Base-by-base conservation (phyloP, 140 eudicot species). In the Senecio squalidus region DNA sequence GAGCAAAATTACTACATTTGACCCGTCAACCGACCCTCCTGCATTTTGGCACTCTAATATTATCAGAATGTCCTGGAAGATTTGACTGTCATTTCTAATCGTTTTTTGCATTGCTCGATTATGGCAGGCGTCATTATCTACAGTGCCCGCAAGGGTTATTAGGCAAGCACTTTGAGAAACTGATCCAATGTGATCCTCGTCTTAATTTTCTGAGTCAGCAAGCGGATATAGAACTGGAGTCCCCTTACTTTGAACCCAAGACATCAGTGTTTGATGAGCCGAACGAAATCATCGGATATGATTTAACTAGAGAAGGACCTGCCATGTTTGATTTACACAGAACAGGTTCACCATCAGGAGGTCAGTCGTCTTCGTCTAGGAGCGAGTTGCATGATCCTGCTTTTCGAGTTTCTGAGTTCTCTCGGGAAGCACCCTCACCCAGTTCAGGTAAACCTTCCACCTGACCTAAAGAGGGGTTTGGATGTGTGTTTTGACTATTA, bases 161-260 rank as follows among this genome's bases (percentile, higher is more conserved):
- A 49, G 95, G 93, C 14, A 92, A 92, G 62, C 96, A 87, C 72
- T 87, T 92, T 47, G 95, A 87, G 59, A 92, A 92, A 68, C 83
- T 91, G 39, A 79, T 81, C n/a, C 96, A 91, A 38, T 86, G 89
- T 44, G 98, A 91, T 78, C 94, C 95, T 13, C 95, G 95, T 60
- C 90, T 92, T 43, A 75, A 80, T 64, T 79, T 60, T 56, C 81
- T 92, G 62, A 92, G 95, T 62, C 96, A 87, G 71, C 95, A 87
- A 79, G 66, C 72, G 1, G 89, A 81, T 46, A 77, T 79, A 44
- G 72, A 66, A 22, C 40, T 92, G 34, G 86, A 87, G 21, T 74
- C 79, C 21, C 96, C 96, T 17, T 82, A 74, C 45, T 92, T 92
- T 71, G 95, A 87, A 62, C 78, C 93, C 14, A 59, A 75, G 69